Percentiles rank a stretch among this genome's conserved stretches.
phyloP scores from a whole-genome alignment of 179 eudicot species.

The Silene vulgaris region DNA sequence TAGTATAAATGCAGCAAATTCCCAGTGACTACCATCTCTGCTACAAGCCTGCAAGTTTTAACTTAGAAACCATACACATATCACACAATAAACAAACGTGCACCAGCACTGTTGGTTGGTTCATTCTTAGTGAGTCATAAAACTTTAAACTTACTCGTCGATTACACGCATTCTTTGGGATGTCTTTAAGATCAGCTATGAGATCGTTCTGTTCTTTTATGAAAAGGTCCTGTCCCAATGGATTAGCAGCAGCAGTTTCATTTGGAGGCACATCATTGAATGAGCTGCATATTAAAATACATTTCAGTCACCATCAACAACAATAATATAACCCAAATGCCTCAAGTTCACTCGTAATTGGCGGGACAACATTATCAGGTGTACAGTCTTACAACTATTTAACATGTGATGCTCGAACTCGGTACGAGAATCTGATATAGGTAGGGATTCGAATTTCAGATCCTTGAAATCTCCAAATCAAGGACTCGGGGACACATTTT shows the following conservation, averaged over 20 bases:
- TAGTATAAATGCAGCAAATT: not conserved
- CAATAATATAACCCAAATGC: not conserved
- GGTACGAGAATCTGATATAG: not conserved
- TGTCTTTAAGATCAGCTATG: slow-evolving; percentile 71
- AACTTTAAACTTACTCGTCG: slow-evolving; percentile 54
- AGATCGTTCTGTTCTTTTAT: slow-evolving; percentile 88
- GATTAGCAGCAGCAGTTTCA: slow-evolving; percentile 57
- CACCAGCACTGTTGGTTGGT: slow-evolving; percentile 4
- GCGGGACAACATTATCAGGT: not conserved
- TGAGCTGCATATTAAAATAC: slow-evolving; percentile 41
- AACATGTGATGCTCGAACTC: not conserved
- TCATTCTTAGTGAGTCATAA: not conserved
- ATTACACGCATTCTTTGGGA: slow-evolving; percentile 94
- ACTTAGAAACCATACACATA: not conserved
- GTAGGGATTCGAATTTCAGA: not conserved
- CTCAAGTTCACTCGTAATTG: not conserved
- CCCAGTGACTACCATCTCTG: not conserved
- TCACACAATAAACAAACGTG: not conserved
- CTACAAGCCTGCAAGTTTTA: not conserved
- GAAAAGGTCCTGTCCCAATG: slow-evolving; percentile 70
- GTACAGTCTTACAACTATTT: not conserved
- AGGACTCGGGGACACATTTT: not conserved
- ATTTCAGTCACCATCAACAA: not conserved
- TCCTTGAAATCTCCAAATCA: not conserved
- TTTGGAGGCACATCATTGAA: slow-evolving; percentile 69